Base-by-base conservation (phyloP, 352 stramenopile species). In the Blastocystis sp. region DNA sequence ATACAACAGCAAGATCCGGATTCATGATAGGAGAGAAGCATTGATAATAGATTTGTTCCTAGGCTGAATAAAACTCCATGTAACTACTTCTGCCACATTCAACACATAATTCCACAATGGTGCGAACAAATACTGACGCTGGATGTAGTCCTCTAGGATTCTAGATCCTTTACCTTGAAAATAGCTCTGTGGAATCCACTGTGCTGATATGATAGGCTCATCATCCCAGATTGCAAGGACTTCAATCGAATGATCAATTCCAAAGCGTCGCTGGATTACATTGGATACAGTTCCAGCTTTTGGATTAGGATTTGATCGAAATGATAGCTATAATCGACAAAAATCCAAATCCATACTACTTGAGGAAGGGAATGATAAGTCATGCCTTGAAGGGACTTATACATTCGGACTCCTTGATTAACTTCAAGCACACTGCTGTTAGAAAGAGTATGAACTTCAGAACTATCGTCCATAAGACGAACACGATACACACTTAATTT, bases 11-110 rank as follows among this genome's bases (percentile, higher is more conserved):
- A 11, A 53, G 44, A n/a, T 84, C 27, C 0, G 48, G 51, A 0
- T 66, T n/a, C 44, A 84, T 13, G 11, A 84, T 37, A 1, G 73
- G 73, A 19, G 53, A 66, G 40, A 66, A 84, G 22, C 48, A n/a
- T 64, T 84, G 73, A 68, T 84, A 84, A 48, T 69, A 84, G 53
- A 68, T 27, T 44, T 84, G 73, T 48, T 84, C 73, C 73, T 84
- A 84, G 11, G 3, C 13, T 33, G 33, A 30, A 84, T n/a, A n/a
- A n/a, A n/a, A n/a, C n/a, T n/a, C n/a, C n/a, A n/a, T n/a, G n/a
- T n/a, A n/a, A n/a, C 27, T 30, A 84, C 73, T 68, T 84, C 73
- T 6, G 73, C 73, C 15, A 84, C 51, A 64, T 84, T 84, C 9
- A 68, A 56, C 0, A 84, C 35, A 35, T 51, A 19, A 7, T 33